Evolutionary conservation across 139 green algal genomes (phyloP), one percentile per base, ranked within the genome.

Genomic region (Chlamydomonas sp.): DNA sequence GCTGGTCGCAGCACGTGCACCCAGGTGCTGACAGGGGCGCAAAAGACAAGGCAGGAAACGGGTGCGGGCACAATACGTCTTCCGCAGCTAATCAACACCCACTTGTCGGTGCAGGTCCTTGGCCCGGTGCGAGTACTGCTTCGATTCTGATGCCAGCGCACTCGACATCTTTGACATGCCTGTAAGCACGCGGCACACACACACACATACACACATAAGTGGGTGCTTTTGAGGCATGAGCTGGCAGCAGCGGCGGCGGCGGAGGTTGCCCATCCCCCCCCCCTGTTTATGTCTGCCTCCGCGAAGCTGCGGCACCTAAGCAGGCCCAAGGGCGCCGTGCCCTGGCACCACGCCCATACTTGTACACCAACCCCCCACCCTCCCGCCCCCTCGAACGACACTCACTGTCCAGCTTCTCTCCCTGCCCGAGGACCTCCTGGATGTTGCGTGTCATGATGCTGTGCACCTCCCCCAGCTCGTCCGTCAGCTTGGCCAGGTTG

Each of bases 391-490:
- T 16, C 24, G 29, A 5, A 48, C 36, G n/a, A 48, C 13, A 84
- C 89, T 90, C 70, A 96, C 88, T 85, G 71, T 99, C 92, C 2
- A 99, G 83, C 67, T 90, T 84, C 74, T 97, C 91, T 2, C 95
- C 95, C 60, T 97, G 89, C 13, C 90, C 94, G 65, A 99, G 81
- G 38, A 99, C 91, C 34, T 99, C 95, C 69, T 90, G 78, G 58
- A 99, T 99, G 86, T 98, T 99, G 6, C 84, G 81, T 4, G 95
- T 99, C 95, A 99, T 98, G 73, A 99, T 97, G 13, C 83, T 81
- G 68, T 98, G 93, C 49, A 78, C 86, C 76, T 96, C 89, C 30
- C 77, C 79, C 30, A 97, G 77, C 71, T 97, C 90, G 2, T 85
- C 79, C 59, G 85, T 95, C 37, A 99, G 79, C 75, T 92, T 96